Evolutionary conservation across 805 yeast species (phyloP), one percentile per base, ranked within the genome.

Genomic region (Hanseniaspora occidentalis): DNA sequence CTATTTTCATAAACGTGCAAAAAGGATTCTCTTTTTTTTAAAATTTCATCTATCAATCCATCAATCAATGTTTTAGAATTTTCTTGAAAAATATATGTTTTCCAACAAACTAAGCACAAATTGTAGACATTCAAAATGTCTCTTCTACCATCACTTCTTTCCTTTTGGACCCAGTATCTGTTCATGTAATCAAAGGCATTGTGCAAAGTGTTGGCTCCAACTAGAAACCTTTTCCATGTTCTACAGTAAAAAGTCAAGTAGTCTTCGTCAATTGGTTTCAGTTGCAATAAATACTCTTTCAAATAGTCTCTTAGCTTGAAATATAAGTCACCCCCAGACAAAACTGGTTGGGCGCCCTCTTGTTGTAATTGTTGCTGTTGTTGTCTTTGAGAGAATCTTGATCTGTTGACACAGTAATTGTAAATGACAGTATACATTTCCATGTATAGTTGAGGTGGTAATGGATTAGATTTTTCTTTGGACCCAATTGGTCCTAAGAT

Each of bases 141-240:
- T 47, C 86, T 72, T 52, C 84, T 75, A 14, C 96, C 96, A 57
- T 89, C 96, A 34, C 85, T 81, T 54, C 97, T 73, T 61, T 89
- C 97, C 54, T 94, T 88, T 50, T 82, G 83, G 35, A 94, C 96
- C 98, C 98, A 92, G 62, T 89, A 92, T 46, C 97, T 73, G 61
- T 92, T 92, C 73, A 92, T 77, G 61, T 92, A 92, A 58, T 89
- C 96, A 53, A 92, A 84, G 5, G 94, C 88, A 57, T 94, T 92
- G 58, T 85, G 86, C 57, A 92, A 64, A 60, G 84, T 83, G 13
- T 86, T 82, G 1, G 97, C 94, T 21, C 97, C 97, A 40, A 84
- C 77, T 18, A 94, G 76, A 57, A 73, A 92, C 45, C 97, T 73
- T 47, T 77, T 77, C 96, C 97, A 94, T 48, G 80, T 75, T 53